Base-by-base conservation (phyloP, 305 asterid genomes). In the Fraxinus dipetala region DNA sequence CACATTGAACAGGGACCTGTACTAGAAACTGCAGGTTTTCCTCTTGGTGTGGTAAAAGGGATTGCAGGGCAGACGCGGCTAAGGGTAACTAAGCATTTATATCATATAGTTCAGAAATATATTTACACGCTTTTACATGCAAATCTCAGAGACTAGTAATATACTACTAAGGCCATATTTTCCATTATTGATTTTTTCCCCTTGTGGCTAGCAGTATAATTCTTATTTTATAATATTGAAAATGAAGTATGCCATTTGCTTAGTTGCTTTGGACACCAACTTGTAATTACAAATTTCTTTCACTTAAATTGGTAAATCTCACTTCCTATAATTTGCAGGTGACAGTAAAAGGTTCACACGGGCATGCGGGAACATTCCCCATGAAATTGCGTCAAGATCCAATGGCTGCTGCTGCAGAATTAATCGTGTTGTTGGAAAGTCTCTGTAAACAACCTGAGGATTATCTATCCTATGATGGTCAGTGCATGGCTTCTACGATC, bases 1-100 rank as follows among this genome's bases (percentile, higher is more conserved):
- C 99, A 96, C 84, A 96, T 96, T 86, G 99, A 96, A 82, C 98
- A 94, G 81, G 99, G 99, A 56, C 99, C 98, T 45, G 99, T 94
- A 56, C 91, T 95, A 28, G 99, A 95, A 88, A 92, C 91, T 51
- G 83, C 79, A 24, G 99, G 99, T 77, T 92, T 96, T 85, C 99
- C 98, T 80, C 92, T 94, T 85, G 98, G 97, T 85, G 77, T 84
- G 82, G 99, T 96, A 28, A 89, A 93, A 88, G 98, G 99, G 85
- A 93, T 96, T 86, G 98, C 98, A 75, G 98, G 99, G 82, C 99
- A 96, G 91, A 91, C 98, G 76, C 92, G 97, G 69, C 83, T 94
- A 76, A 90, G 89, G 98, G 99, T 94, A 87, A 56, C 5, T 54
- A 31, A 8, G 26, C 74, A 63, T 80, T 74, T 22, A 24, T 26